Evolutionary conservation across 305 asterid species (phyloP), one percentile per base, ranked within the genome.

Genomic region (Vinca major): DNA sequence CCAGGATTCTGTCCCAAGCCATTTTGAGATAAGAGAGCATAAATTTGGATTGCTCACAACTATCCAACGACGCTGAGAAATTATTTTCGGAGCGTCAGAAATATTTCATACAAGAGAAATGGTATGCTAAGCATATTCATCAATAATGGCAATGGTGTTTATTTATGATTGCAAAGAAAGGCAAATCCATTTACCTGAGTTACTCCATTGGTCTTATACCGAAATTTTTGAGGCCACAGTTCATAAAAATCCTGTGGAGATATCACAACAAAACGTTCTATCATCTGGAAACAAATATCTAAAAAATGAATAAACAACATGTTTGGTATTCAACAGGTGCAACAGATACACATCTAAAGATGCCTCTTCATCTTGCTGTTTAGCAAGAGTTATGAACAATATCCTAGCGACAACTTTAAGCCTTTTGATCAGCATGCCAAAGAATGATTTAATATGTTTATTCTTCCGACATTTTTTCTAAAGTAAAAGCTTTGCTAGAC

Each of bases 21-120:
- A 80, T 74, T 74, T 80, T 67, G 84, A 71, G 68, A 77, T 80
- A 71, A 80, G 73, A 37, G 82, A 68, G 70, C 79, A 74, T 64
- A 80, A 44, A 64, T 77, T 77, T 70, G 84, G 80, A 80, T 80
- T 80, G 81, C 84, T 77, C 78, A 80, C 84, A 66, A 80, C 84
- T 50, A 80, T 75, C 84, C 82, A 80, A n/a, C 84, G 80, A 17
- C 84, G 79, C 84, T 80, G 79, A 53, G 9, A 71, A 67, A 66
- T 62, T 12, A 39, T 52, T n/a, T 54, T 26, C 58, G 61, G 16
- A 47, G 68, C 55, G 52, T 55, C 26, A 60, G 60, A 55, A 58
- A 40, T 51, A 37, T 16, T 50, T 44, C 1, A 1, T 19, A 21
- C 12, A 68, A 6, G 21, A 51, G 63, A 33, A 43, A 26, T 3